These are phyloP conservation scores for Pichia thaimueangensis DNA, from an alignment of 805 yeast species.

Conservation along the genomic window DNA sequence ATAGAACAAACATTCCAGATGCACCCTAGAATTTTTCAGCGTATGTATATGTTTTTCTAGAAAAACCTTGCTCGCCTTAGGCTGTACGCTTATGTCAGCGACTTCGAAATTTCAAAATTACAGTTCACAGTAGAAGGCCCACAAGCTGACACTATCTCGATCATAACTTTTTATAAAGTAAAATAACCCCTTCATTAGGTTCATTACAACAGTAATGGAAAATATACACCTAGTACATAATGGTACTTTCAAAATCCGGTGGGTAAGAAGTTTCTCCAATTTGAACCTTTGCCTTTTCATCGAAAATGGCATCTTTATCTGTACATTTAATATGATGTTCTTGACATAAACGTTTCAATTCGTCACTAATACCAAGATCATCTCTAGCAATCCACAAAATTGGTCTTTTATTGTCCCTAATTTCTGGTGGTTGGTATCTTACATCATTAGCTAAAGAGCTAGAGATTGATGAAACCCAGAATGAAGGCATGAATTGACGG, in stretches of 20 bases:
- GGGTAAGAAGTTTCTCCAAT: slow-evolving; percentile 52
- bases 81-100: too few relatives aligned
- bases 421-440: slow-evolving; percentile 49
- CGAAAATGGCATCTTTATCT: slow-evolving; percentile 50
- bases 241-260: slow-evolving; percentile 54
- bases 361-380: slow-evolving; percentile 56
- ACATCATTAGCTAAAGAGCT: slow-evolving; percentile 11
- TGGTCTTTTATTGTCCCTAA: slow-evolving; percentile 45
- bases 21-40: too few relatives aligned
- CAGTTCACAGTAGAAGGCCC: too few relatives aligned
- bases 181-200: too few relatives aligned
- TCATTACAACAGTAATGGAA: too few relatives aligned
- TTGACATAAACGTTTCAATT: slow-evolving; percentile 46
- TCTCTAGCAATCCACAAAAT: slow-evolving; percentile 69
- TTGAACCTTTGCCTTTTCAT: slow-evolving; percentile 49
- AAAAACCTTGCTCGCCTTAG: too few relatives aligned
- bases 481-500: slow-evolving; percentile 35
- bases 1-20: too few relatives aligned
- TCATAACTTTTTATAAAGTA: too few relatives aligned
- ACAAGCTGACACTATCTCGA: too few relatives aligned
- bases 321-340: slow-evolving; percentile 48
- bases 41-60: too few relatives aligned
- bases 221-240: slow-evolving; percentile 19
- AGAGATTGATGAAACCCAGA: slow-evolving; percentile 18
- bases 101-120: too few relatives aligned